Conservation (phyloP, 192 early-diverging fungal genomes). For the Mortierella claussenii region DNA sequence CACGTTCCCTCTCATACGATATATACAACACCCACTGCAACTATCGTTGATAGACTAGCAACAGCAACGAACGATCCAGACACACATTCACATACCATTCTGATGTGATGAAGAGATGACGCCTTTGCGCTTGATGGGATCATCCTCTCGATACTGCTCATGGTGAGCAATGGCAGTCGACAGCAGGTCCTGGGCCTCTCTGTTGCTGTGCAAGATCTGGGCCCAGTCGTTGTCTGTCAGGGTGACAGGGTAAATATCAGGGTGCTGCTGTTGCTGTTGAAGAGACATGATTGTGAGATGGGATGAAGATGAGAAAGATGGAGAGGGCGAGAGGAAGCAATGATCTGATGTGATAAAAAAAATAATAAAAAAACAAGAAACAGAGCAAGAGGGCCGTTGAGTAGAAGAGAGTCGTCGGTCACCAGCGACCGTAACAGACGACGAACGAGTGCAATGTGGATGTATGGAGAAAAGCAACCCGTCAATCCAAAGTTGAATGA, state of each 20-base stretch:
- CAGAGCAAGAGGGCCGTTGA: no score
- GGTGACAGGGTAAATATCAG: conserved; percentile 21
- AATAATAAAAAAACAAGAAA: neutral
- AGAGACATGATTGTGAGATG: conserved; percentile 26
- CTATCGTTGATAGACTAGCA: no score
- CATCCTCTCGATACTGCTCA: conserved; percentile 55
- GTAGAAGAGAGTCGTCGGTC: no score
- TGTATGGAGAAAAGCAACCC: no score
- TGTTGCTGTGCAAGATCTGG: conserved; percentile 48
- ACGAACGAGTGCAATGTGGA: no score
- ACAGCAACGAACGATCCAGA: no score
- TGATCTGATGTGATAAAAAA: neutral
- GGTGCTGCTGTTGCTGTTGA: conserved; percentile 27
- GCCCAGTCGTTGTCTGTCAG: conserved; percentile 48
- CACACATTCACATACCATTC: no score
- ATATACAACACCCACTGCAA: no score
- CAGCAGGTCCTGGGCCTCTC: conserved; percentile 57
- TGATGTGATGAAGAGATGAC: conserved; percentile 18
- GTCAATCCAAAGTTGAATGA: no score
- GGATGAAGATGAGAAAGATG: neutral
- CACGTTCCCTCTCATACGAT: no score
- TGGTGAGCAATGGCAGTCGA: conserved; percentile 56
- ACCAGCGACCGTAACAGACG: no score
- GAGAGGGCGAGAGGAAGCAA: neutral
- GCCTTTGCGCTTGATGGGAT: conserved; percentile 58